Base-by-base conservation (phyloP, 768 basidiomycete genomes). In the Amanita polypyramis region DNA sequence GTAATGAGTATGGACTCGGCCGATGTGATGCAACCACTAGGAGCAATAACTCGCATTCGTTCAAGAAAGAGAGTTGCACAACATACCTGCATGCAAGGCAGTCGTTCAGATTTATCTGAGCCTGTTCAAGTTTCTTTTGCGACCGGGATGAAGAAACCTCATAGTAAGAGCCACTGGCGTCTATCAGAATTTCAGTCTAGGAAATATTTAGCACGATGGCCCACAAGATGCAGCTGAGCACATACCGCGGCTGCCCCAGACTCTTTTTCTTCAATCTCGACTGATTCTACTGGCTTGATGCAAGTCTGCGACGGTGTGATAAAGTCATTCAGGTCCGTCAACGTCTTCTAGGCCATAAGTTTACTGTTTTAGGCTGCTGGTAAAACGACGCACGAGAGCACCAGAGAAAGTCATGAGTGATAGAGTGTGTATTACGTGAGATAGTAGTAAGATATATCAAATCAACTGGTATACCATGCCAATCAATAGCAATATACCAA, bases 1-100 rank as follows among this genome's bases (percentile, higher is more conserved):
- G 93, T 93, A 59, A 99, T 96, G 51, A 99, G 76, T 39, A 98
- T 82, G 15, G 92, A 95, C 70, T 99, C 95, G 19, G 95, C 95
- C 33, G 95, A 97, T 2, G 96, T 99, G 57, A 99, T 97, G 60
- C 96, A 99, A 2, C 96, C 96, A 51, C 95, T 96, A 44, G n/a
- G 54, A 10, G 3, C 25, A 43, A 9, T 33, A 19, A 12, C 19
- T 23, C 36, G 39, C 29, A 43, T 35, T 40, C 7, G 11, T 50
- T 33, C n/a, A 30, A 29, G 34, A 34, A 19, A 21, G 1, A 37
- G 39, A 40, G 43, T 34, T 10, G 23, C 12, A 23, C 23, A 49
- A 44, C 83, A 45, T 59, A 90, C 94, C 92, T 96, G 75, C 96
- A 98, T 20, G 96, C 96, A 39, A 99, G 73, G 67, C 96, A 99